phyloP scores from a whole-genome alignment of 208 protist genomes.

The Lotmaria passim region DNA sequence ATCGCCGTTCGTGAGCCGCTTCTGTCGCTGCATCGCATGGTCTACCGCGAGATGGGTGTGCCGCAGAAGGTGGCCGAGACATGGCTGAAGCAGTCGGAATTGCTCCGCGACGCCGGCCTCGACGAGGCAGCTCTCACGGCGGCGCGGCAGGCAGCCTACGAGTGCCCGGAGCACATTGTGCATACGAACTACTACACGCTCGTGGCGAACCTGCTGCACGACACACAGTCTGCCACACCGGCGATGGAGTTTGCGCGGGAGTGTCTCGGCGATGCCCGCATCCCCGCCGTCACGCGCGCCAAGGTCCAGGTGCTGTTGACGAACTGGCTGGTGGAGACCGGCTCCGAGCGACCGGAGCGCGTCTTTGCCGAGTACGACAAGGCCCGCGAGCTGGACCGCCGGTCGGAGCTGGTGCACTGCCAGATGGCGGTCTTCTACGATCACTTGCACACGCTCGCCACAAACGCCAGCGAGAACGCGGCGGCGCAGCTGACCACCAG shows the following conservation, averaged over 20 bases:
- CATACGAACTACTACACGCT: constrained; percentile 73
- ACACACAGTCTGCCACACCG: constrained; percentile 71
- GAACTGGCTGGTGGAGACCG: constrained; percentile 78
- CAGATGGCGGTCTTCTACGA: constrained; percentile 95
- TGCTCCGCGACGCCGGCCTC: constrained; percentile 79
- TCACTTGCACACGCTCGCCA: constrained; percentile 53
- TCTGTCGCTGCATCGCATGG: constrained; percentile 76
- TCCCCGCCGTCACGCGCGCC: constrained; percentile 46
- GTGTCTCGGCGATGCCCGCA: constrained; percentile 32
- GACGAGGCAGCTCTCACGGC: constrained; percentile 78
- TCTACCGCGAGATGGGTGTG: constrained; percentile 73
- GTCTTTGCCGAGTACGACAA: constrained; percentile 83
- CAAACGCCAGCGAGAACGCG: constrained; percentile 24
- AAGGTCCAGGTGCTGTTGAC: constrained; percentile 80
- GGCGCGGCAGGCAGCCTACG: constrained; percentile 60
- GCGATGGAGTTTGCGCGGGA: constrained; percentile 85
- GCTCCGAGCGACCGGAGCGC: constrained; percentile 76
- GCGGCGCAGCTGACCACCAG: constrained; percentile 26
- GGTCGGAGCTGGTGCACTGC: constrained; percentile 92
- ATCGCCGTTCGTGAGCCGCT: constrained; percentile 81
- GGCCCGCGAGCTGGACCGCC: constrained; percentile 54
- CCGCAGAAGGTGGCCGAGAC: constrained; percentile 60
- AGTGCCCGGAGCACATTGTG: constrained; percentile 29
- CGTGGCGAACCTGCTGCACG: constrained; percentile 87
- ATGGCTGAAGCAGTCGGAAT: constrained; percentile 85